Conservation (phyloP, 1,284 basidiomycete species). For the Amylostereum areolatum region DNA sequence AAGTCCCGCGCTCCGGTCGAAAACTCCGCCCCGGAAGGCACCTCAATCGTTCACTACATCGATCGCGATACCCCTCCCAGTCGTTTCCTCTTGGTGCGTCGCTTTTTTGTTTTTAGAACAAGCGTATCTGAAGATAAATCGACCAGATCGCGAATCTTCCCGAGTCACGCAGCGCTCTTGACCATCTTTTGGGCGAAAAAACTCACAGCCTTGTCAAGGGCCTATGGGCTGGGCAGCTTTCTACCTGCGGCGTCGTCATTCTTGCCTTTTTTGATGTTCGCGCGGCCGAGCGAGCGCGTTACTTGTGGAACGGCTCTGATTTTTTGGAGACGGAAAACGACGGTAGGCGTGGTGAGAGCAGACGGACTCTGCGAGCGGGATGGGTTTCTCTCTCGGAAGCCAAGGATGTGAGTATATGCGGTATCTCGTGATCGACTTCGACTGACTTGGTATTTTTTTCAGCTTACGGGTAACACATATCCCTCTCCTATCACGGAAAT, state of each 20-base stretch:
- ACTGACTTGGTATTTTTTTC: constrained; percentile 3
- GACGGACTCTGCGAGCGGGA: constrained; percentile 6
- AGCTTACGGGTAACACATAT: constrained; percentile 32
- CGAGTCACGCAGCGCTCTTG: not conserved
- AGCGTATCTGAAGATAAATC: not conserved
- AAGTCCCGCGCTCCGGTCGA: not conserved
- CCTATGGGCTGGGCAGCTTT: constrained; percentile 44
- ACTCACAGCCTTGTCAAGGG: constrained; percentile 32
- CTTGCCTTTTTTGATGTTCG: constrained; percentile 61
- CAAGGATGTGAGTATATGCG: constrained; percentile 9
- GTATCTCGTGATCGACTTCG: constrained; percentile 6
- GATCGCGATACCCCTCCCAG: constrained; percentile 17
- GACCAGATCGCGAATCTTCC: not conserved
- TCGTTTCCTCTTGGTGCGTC: constrained; percentile 38
- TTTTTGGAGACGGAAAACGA: not conserved
- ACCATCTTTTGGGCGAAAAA: not conserved
- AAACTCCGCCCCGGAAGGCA: not conserved
- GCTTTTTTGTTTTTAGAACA: not conserved
- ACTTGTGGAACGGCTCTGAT: not conserved
- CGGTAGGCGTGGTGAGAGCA: not conserved
- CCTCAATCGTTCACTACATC: constrained; percentile 3
- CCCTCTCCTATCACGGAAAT: constrained; percentile 31
- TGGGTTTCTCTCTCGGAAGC: constrained; percentile 11
- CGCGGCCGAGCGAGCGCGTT: constrained; percentile 43
- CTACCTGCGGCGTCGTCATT: constrained; percentile 43